Evolutionary conservation across 1,284 basidiomycete species (phyloP).

Genomic region (Garcileccinum viscosum): DNA sequence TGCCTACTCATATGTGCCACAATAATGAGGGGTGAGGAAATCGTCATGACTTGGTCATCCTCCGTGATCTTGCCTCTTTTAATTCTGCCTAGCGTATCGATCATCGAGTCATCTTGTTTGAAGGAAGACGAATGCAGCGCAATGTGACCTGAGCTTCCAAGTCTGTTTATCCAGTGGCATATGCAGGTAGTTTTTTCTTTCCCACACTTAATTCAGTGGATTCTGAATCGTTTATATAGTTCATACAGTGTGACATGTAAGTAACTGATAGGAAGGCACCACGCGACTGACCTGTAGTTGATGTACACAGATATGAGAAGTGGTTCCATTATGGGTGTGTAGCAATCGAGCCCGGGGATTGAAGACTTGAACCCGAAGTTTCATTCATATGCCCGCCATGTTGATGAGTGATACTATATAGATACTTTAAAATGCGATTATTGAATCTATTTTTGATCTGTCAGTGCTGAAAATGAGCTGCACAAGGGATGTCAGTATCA

Average conservation of each 20-base stretch:
- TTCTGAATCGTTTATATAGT: conserved; percentile 25
- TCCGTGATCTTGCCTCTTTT: neutral
- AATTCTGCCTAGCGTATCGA: neutral
- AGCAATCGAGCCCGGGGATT: conserved; percentile 34
- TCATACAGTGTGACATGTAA: conserved; percentile 41
- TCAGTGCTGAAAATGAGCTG: conserved; percentile 28
- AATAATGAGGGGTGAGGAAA: conserved; percentile 1
- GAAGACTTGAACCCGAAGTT: conserved; percentile 26
- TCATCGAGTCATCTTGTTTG: neutral
- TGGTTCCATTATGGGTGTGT: conserved; percentile 46
- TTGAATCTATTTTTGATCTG: conserved; percentile 6
- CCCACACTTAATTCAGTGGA: neutral
- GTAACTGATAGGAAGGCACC: neutral
- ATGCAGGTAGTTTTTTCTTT: conserved; percentile 26
- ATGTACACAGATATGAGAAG: conserved; percentile 36
- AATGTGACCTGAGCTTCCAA: conserved; percentile 26
- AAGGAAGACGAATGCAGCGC: conserved; percentile 2
- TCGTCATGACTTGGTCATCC: conserved; percentile 1
- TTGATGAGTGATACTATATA: conserved; percentile 24
- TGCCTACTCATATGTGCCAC: neutral
- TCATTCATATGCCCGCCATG: conserved; percentile 40
- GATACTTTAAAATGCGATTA: neutral
- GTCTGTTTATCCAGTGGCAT: conserved; percentile 26
- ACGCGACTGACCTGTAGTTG: conserved; percentile 2
- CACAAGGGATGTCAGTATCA: neutral